Evolutionary conservation across 2,329 filamentous ascomycete genomes (phyloP), one percentile per base, ranked within the genome.

Genomic region (Fusarium sp.): DNA sequence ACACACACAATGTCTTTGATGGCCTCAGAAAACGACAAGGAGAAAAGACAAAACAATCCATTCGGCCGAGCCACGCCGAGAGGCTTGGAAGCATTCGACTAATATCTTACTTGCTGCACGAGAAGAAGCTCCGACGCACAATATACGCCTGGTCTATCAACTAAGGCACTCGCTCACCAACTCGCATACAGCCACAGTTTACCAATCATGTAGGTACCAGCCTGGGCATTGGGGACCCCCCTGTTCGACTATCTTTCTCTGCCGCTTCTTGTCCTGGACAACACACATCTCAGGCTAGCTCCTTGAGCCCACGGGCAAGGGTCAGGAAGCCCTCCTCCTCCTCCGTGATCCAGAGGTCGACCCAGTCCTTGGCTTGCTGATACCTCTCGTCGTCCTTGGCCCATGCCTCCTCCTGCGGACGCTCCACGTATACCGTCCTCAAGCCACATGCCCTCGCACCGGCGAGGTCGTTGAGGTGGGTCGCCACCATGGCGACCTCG

Each of bases 401-500:
- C 89, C 89, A 92, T 8, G 84, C 86, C 82, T 95, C 94, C 82
- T 97, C 94, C 50, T 81, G 75, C 4, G 82, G 80, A 67, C 94
- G 86, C 83, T 94, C 93, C 4, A 97, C 90, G 79, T 95, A 97
- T 3, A 97, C 86, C 0, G 93, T 94, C 76, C 88, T 86, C 69
- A 95, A 83, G 0, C 94, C 94, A 69, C 86, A 87, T 3, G 77
- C 79, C 76, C 90, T 90, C 6, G 94, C 94, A 0, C 88, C 92
- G 69, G 89, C 84, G 64, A 97, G 82, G 81, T 96, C 94, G 7
- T 79, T 81, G 67, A 96, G 83, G 82, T 96, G 94, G 40, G 94
- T 91, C 18, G 94, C 94, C 22, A 97, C 93, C 89, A 97, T 91
- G 22, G 90, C 92, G 66, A 94, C 92, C 78, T 95, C 86, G 3